phyloP scores from a whole-genome alignment of 2,329 filamentous ascomycete species.

The Fusarium hainanense region DNA sequence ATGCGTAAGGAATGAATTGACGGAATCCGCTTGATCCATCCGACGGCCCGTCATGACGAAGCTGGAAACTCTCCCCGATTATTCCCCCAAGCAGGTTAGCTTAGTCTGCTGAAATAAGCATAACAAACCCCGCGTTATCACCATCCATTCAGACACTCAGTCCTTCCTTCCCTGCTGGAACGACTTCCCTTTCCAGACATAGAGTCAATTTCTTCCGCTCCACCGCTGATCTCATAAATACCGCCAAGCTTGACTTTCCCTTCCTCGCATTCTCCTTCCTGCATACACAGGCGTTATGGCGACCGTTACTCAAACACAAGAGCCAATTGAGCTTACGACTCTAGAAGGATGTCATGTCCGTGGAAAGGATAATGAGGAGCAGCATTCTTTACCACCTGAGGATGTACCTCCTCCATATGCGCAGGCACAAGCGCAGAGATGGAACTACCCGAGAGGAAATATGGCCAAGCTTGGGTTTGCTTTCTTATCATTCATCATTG shows the following conservation, averaged over 20 bases:
- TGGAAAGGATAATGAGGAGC: slow-evolving; percentile 17
- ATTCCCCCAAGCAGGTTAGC: slow-evolving; percentile 1
- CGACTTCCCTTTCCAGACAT: slow-evolving; percentile 1
- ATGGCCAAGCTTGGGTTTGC: slow-evolving; percentile 52
- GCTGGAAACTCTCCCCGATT: neutral
- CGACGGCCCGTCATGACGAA: neutral
- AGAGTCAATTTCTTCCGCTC: neutral
- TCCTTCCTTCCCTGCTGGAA: neutral
- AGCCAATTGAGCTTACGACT: slow-evolving; percentile 23
- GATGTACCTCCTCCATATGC: slow-evolving; percentile 45
- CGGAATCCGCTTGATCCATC: neutral
- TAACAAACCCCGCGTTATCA: neutral
- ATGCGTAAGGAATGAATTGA: neutral
- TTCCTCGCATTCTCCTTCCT: too few species aligned
- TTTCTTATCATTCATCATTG: slow-evolving; percentile 68
- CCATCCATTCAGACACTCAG: neutral
- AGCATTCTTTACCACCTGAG: neutral
- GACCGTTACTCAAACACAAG: slow-evolving; percentile 16
- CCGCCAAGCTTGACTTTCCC: neutral
- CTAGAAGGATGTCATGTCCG: neutral
- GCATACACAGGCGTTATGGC: slow-evolving; percentile 11
- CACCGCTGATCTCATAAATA: neutral
- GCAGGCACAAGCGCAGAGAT: slow-evolving; percentile 47
- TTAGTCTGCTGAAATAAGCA: neutral
- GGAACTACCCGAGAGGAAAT: slow-evolving; percentile 53